Evolutionary conservation across 345 rosid genomes (phyloP).

Genomic region (Moricandia moricandioides): DNA sequence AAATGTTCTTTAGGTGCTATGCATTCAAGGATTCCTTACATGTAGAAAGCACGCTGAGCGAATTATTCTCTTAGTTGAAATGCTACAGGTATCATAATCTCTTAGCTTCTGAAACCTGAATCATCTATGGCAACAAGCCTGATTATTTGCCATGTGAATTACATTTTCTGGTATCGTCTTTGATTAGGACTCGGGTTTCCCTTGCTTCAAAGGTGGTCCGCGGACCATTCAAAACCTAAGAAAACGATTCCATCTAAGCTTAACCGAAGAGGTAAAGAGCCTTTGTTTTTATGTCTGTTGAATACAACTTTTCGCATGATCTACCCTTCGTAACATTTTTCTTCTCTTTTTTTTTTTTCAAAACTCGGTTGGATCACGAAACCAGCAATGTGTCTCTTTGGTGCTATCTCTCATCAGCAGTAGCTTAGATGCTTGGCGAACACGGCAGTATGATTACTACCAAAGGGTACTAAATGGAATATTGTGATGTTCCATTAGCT

Average conservation of each 20-base stretch:
- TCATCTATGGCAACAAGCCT: neutral
- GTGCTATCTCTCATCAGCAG: constrained; percentile 97
- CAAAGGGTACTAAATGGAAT: constrained; percentile 97
- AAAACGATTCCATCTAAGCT: constrained; percentile 88
- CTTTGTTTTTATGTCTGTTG: neutral
- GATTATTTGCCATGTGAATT: neutral
- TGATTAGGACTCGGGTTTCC: constrained; percentile 91
- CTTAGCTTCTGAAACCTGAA: constrained; percentile 4
- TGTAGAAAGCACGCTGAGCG: constrained; percentile 99
- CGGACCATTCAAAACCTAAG: constrained; percentile 90
- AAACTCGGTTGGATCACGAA: neutral
- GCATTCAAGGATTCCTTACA: constrained; percentile 97
- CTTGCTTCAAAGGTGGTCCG: constrained; percentile 98
- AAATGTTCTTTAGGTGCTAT: constrained; percentile 61
- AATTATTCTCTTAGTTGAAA: constrained; percentile 91
- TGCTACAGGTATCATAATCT: constrained; percentile 78
- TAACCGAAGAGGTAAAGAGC: constrained; percentile 86
- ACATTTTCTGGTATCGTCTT: constrained; percentile 24
- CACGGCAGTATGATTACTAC: constrained; percentile 96
- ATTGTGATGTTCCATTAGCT: constrained; percentile 48
- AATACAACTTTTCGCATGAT: neutral
- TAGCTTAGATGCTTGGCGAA: constrained; percentile 99
- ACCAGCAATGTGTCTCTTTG: constrained; percentile 97
- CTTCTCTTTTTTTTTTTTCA: neutral
- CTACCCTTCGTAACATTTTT: constrained; percentile 7